phyloP scores from a whole-genome alignment of 768 basidiomycete species.

The Cystofilobasidium capitatum region DNA sequence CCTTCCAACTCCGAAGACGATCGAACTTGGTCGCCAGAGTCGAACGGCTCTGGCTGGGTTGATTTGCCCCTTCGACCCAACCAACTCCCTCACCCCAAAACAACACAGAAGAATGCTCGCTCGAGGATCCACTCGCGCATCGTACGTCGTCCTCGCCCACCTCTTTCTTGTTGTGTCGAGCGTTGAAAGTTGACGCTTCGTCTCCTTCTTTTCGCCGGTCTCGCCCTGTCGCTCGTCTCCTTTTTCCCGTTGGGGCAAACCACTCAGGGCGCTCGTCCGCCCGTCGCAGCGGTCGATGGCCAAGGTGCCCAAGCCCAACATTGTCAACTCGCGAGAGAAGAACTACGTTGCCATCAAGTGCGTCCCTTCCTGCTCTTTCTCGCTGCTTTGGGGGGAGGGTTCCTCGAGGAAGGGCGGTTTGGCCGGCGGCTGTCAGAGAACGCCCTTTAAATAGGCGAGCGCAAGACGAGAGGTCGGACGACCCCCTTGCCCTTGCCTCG shows the following conservation, averaged over 20 bases:
- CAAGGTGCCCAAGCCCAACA: constrained; percentile 7
- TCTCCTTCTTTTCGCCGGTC: too few relatives aligned
- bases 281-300: constrained; percentile 1
- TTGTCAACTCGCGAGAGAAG: constrained; percentile 16
- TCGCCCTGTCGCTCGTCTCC: not conserved
- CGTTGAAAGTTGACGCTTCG: not conserved
- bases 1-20: too few relatives aligned
- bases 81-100: not conserved
- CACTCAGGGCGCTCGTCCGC: not conserved
- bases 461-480: not conserved
- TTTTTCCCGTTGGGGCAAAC: not conserved
- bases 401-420: too few relatives aligned
- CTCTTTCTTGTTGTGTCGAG: not conserved
- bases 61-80: not conserved
- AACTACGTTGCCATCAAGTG: constrained; percentile 22
- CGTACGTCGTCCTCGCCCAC: not conserved
- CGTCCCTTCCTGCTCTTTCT: not conserved
- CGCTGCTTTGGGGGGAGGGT: too few relatives aligned
- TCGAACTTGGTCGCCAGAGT: too few relatives aligned
- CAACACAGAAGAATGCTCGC: not conserved
- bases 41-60: too few relatives aligned
- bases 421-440: too few relatives aligned
- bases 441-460: too few relatives aligned
- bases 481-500: not conserved
- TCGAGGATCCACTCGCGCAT: not conserved